Conservation (phyloP, 768 basidiomycete species). For the Collybiopsis confluens region DNA sequence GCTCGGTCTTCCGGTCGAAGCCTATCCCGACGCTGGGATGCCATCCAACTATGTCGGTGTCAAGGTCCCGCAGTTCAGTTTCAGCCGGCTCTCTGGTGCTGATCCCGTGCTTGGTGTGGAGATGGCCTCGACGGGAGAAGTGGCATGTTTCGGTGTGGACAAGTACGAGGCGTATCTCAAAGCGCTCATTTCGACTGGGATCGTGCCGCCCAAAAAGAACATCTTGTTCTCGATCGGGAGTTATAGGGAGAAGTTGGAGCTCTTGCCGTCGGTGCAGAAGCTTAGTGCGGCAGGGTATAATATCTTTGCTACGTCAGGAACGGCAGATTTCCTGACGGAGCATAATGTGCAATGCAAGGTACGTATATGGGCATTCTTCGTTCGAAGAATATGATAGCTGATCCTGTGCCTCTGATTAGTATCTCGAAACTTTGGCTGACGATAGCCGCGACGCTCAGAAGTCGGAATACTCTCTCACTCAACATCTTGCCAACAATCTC, state of each 20-base stretch:
- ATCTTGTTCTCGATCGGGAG: slow-evolving; percentile 95
- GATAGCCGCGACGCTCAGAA: slow-evolving; percentile 77
- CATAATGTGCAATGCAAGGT: slow-evolving; percentile 97
- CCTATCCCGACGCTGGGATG: slow-evolving; percentile 86
- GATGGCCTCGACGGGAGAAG: slow-evolving; percentile 99
- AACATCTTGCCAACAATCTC: slow-evolving; percentile 93
- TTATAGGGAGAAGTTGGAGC: slow-evolving; percentile 95
- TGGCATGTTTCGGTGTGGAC: slow-evolving; percentile 96
- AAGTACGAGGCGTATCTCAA: slow-evolving; percentile 99
- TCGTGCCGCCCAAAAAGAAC: slow-evolving; percentile 93
- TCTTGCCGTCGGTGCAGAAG: slow-evolving; percentile 93
- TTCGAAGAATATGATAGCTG: too few species aligned
- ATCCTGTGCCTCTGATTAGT: too few species aligned
- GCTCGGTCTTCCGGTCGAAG: slow-evolving; percentile 83
- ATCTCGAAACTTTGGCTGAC: slow-evolving; percentile 83
- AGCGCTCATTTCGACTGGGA: slow-evolving; percentile 94
- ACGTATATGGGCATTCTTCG: slow-evolving; percentile 11
- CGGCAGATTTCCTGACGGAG: slow-evolving; percentile 95
- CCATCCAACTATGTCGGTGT: slow-evolving; percentile 95
- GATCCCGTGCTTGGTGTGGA: slow-evolving; percentile 98
- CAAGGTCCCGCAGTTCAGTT: slow-evolving; percentile 99
- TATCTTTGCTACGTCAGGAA: slow-evolving; percentile 95
- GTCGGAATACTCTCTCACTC: slow-evolving; percentile 94
- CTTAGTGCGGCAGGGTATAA: slow-evolving; percentile 91
- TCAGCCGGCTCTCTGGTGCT: slow-evolving; percentile 92